These are phyloP conservation scores for Avena sativa DNA, from an alignment of 176 grass and related monocot species.

Conservation along the genomic window DNA sequence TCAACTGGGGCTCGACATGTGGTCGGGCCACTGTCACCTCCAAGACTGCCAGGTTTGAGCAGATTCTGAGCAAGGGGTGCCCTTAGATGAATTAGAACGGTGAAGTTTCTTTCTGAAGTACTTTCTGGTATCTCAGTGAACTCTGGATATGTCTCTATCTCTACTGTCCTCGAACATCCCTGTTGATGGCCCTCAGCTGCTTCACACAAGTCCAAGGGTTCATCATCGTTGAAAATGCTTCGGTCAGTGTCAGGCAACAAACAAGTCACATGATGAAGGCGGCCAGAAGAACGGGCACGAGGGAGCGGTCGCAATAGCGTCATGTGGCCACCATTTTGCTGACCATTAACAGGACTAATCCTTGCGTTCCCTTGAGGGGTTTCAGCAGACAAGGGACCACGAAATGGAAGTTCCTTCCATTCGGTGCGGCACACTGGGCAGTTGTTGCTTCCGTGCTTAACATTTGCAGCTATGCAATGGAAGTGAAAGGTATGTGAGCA, in stretches of 20 bases:
- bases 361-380: constrained; percentile 52
- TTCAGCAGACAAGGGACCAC: constrained; percentile 48
- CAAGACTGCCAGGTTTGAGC: constrained; percentile 11
- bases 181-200: constrained; percentile 31
- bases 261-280: constrained; percentile 58
- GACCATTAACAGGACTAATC: constrained; percentile 58
- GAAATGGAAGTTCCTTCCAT: constrained; percentile 88
- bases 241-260: constrained; percentile 68
- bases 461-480: constrained; percentile 86
- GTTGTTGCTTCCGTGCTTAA: constrained; percentile 76
- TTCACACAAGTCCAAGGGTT: constrained; percentile 64
- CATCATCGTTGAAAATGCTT: constrained; percentile 74
- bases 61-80: constrained; percentile 60
- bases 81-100: constrained; percentile 85
- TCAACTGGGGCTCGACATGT: constrained; percentile 73
- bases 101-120: constrained; percentile 70
- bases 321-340: constrained; percentile 63
- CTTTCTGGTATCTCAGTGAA: constrained; percentile 73
- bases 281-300: constrained; percentile 58
- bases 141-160: constrained; percentile 83
- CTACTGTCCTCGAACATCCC: constrained; percentile 63
- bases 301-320: constrained; percentile 69
- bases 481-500: constrained; percentile 89
- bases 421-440: constrained; percentile 74
- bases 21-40: constrained; percentile 36